Conservation (phyloP, 176 grass and related monocot species). For the Aegilops bicornis region DNA sequence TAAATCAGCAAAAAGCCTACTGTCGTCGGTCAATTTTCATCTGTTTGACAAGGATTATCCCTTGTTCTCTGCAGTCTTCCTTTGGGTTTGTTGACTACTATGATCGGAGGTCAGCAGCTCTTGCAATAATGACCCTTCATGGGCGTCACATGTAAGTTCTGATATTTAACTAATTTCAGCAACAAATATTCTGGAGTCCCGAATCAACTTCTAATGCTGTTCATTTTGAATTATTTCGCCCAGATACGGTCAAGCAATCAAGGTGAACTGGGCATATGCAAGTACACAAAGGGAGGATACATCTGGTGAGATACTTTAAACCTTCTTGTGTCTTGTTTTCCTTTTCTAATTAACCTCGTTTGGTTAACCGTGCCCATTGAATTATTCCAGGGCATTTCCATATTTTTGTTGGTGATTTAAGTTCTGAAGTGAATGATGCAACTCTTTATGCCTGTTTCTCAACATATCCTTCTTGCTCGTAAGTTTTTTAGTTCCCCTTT, state of each 20-base stretch:
- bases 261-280: slow-evolving; percentile 86
- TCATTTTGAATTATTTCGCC: slow-evolving; percentile 8
- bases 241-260: slow-evolving; percentile 90
- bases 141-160: slow-evolving; percentile 66
- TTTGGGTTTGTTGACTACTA: slow-evolving; percentile 92
- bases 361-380: slow-evolving; percentile 36
- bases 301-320: slow-evolving; percentile 46
- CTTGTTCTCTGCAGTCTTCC: slow-evolving; percentile 59
- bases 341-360: slow-evolving; percentile 26
- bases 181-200: not conserved
- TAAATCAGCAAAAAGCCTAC: not conserved
- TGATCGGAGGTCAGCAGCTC: slow-evolving; percentile 76
- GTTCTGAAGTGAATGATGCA: slow-evolving; percentile 89
- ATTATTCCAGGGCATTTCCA: slow-evolving; percentile 82
- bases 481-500: slow-evolving; percentile 47
- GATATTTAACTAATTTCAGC: slow-evolving; percentile 13
- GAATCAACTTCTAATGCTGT: not conserved
- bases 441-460: slow-evolving; percentile 90
- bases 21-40: not conserved
- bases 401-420: slow-evolving; percentile 96
- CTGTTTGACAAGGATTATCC: slow-evolving; percentile 25
- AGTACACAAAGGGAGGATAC: slow-evolving; percentile 89
- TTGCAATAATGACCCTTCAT: slow-evolving; percentile 79
- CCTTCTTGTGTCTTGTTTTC: not conserved
- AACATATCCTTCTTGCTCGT: slow-evolving; percentile 82